phyloP scores from a whole-genome alignment of 768 basidiomycete genomes.

The Plicaturopsis crispa region DNA sequence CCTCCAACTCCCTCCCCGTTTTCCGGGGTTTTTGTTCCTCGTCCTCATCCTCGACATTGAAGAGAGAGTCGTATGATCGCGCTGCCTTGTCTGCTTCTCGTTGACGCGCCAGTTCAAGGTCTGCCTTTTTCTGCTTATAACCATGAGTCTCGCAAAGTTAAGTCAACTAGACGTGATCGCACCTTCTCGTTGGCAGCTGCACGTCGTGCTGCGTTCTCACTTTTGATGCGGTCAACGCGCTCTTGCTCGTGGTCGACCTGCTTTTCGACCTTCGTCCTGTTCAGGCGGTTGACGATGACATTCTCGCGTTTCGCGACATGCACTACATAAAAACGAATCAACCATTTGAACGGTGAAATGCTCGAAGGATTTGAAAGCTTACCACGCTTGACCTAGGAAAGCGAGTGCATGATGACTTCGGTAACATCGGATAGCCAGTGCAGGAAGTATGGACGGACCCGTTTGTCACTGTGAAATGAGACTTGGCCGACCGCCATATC shows the following conservation, averaged over 20 bases:
- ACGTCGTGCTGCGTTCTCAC: slow-evolving; percentile 59
- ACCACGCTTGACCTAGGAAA: slow-evolving; percentile 73
- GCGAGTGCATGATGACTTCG: background rate
- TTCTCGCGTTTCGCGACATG: slow-evolving; percentile 81
- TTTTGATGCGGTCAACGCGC: slow-evolving; percentile 71
- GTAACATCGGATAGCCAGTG: slow-evolving; percentile 1
- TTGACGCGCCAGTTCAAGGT: slow-evolving; percentile 61
- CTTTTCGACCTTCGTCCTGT: slow-evolving; percentile 84
- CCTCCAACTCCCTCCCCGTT: slow-evolving; percentile 72
- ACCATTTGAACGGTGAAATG: no score
- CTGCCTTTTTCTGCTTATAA: slow-evolving; percentile 61
- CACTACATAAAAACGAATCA: slow-evolving; percentile 37
- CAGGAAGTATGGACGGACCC: slow-evolving; percentile 32
- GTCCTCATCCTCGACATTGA: slow-evolving; percentile 57
- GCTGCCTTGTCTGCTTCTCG: slow-evolving; percentile 86
- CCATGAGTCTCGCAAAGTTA: no score
- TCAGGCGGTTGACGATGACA: slow-evolving; percentile 81
- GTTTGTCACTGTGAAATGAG: slow-evolving; percentile 88
- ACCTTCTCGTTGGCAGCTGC: slow-evolving; percentile 62
- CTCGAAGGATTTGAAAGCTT: slow-evolving; percentile 3
- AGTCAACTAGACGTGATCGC: background rate
- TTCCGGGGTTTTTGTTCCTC: slow-evolving; percentile 35
- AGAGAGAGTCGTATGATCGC: slow-evolving; percentile 79
- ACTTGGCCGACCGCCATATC: slow-evolving; percentile 98
- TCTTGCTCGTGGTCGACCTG: slow-evolving; percentile 91